These are phyloP conservation scores for Plasmodium cynomolgi DNA, from an alignment of 169 alveolate genomes.

Conservation along the genomic window DNA sequence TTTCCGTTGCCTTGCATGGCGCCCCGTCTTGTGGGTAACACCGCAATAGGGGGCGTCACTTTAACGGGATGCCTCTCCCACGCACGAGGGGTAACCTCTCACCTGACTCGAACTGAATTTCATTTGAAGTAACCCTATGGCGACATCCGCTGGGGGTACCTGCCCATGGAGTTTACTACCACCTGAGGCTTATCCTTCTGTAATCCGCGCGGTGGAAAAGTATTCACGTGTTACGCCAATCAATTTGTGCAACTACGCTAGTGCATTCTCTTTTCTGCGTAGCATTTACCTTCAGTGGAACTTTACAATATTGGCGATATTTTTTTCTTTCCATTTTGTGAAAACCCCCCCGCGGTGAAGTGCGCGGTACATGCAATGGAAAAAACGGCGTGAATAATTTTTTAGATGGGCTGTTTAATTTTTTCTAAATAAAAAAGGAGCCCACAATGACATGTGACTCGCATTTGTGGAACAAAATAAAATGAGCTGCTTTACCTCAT, in stretches of 20 bases:
- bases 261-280: not conserved
- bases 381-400: not conserved
- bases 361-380: not conserved
- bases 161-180: not conserved
- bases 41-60: not conserved
- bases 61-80: not conserved
- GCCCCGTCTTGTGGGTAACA: not conserved
- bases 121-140: not conserved
- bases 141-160: not conserved
- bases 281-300: not conserved
- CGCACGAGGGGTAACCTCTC: not conserved
- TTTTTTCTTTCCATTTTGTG: not conserved
- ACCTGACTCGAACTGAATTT: not conserved
- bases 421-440: not conserved
- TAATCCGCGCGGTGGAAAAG: not conserved
- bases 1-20: not conserved
- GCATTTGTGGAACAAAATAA: not conserved
- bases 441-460: not conserved
- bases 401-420: not conserved
- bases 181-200: not conserved
- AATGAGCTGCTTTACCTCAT: not conserved
- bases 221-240: not conserved
- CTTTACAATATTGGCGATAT: not conserved
- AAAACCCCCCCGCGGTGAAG: not conserved
- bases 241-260: not conserved